Evolutionary conservation across 768 basidiomycete genomes (phyloP), one percentile per base, ranked within the genome.

Genomic region (Phylloporus sp.): DNA sequence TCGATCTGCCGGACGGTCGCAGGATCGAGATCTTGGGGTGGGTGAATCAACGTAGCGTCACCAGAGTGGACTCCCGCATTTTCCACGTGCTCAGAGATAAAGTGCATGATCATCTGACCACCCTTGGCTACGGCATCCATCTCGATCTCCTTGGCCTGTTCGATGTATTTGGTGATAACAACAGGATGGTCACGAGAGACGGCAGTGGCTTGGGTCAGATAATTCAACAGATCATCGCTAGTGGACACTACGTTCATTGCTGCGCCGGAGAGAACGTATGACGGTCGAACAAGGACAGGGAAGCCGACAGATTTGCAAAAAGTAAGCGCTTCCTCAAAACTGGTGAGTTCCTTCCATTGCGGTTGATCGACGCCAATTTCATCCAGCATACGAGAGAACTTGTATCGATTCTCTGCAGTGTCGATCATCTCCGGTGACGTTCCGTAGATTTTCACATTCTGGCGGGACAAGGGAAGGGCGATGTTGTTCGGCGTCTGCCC

Each of bases 381-480:
- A 63, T 99, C 96, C 51, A 98, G 69, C 64, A 98, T 78, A 45
- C 96, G 91, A 42, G 95, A 98, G 75, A 99, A 99, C 74, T 99
- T 99, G 86, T 89, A 98, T 52, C 95, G 77, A 66, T 99, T 98
- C 76, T 99, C 95, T 6, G 96, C 95, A 6, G 93, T 97, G 60
- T 99, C 95, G 60, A 99, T 98, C 91, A 96, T 96, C 72, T 98
- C 95, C 2, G 95, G 95, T 4, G 94, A 97, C 2, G 95, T 99
- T 27, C 95, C 95, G 64, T 95, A 94, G 50, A 99, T 95, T 72
- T 93, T 92, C 70, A 96, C 94, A 60, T 95, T 97, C 71, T 97
- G 89, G 54, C 95, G 91, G 71, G 85, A 82, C n/a, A 99, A 73
- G 2, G 90, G 90, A 29, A 99, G 76, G 6, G 95, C 93, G 55